Percentiles rank a stretch among this genome's conserved stretches.
Evolutionary conservation across 108 stramenopile species (phyloP).

Genomic region (Nitzschia sp.): DNA sequence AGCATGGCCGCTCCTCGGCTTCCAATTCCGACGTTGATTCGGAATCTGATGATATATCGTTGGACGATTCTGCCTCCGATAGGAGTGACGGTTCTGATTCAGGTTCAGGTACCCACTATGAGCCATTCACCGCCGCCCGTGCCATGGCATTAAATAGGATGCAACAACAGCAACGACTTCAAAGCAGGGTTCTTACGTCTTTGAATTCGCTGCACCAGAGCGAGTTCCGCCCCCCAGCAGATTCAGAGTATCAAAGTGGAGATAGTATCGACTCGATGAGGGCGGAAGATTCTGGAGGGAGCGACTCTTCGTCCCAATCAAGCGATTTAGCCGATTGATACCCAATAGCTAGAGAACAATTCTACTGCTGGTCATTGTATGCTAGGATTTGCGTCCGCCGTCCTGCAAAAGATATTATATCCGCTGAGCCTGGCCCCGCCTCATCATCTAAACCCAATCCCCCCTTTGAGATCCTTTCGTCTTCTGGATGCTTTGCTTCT

Average conservation of each 20-base stretch:
- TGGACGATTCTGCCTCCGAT: conserved; percentile 70
- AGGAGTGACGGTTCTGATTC: conserved; percentile 62
- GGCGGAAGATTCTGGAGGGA: conserved; percentile 59
- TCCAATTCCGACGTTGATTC: conserved; percentile 62
- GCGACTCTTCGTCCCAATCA: conserved; percentile 50
- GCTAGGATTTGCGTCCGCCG: neutral
- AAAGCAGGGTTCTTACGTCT: conserved; percentile 29
- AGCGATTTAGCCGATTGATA: conserved; percentile 50
- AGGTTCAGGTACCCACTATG: conserved; percentile 23
- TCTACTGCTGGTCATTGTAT: neutral
- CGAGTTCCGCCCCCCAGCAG: conserved; percentile 39
- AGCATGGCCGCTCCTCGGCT: conserved; percentile 48
- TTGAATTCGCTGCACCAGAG: conserved; percentile 15
- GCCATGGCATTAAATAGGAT: conserved; percentile 59
- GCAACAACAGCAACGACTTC: conserved; percentile 54
- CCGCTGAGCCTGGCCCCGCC: neutral
- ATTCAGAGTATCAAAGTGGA: conserved; percentile 52
- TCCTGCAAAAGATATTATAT: neutral
- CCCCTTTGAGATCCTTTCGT: neutral
- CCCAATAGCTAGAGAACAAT: neutral
- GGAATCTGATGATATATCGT: conserved; percentile 64
- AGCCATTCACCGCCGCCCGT: conserved; percentile 55
- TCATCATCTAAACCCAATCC: neutral
- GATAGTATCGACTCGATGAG: conserved; percentile 49
- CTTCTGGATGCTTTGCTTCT: neutral